phyloP scores from a whole-genome alignment of 306 rosid genomes.

The Calophaca sinica region DNA sequence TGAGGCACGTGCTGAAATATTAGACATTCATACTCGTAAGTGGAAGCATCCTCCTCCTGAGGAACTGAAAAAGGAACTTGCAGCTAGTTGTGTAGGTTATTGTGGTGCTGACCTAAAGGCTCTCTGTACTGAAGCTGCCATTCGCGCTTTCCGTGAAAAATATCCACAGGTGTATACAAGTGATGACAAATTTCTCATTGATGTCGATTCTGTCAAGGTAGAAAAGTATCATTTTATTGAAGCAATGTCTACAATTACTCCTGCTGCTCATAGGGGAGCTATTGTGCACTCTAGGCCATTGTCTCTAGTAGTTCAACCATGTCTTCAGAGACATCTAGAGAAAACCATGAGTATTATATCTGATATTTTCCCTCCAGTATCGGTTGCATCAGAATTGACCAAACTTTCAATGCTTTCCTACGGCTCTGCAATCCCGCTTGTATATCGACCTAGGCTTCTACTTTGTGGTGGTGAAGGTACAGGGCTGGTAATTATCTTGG shows the following conservation, averaged over 20 bases:
- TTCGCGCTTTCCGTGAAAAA: slow-evolving; percentile 91
- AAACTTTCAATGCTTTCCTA: slow-evolving; percentile 88
- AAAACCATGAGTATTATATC: slow-evolving; percentile 73
- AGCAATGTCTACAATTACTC: slow-evolving; percentile 97
- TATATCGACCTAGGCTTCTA: slow-evolving; percentile 91
- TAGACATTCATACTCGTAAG: slow-evolving; percentile 93
- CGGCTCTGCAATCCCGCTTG: slow-evolving; percentile 94
- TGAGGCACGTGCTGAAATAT: slow-evolving; percentile 96
- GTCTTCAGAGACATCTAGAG: slow-evolving; percentile 76
- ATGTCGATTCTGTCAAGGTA: slow-evolving; percentile 89
- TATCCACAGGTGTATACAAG: slow-evolving; percentile 97
- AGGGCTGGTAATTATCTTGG: slow-evolving; percentile 88
- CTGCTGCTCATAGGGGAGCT: slow-evolving; percentile 98
- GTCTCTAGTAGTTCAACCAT: slow-evolving; percentile 89
- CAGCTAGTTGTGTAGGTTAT: slow-evolving; percentile 98
- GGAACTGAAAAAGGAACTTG: slow-evolving; percentile 83
- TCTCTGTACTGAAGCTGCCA: slow-evolving; percentile 99
- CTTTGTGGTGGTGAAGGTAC: slow-evolving; percentile 92
- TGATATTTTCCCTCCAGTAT: slow-evolving; percentile 75
- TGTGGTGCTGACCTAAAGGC: slow-evolving; percentile 99
- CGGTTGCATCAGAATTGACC: slow-evolving; percentile 73
- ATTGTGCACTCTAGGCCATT: slow-evolving; percentile 93
- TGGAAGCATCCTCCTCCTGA: slow-evolving; percentile 92
- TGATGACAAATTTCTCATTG: slow-evolving; percentile 94
- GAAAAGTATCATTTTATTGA: slow-evolving; percentile 90